phyloP scores from a whole-genome alignment of 495 filamentous ascomycete genomes.

The Aspergillus ostianus region DNA sequence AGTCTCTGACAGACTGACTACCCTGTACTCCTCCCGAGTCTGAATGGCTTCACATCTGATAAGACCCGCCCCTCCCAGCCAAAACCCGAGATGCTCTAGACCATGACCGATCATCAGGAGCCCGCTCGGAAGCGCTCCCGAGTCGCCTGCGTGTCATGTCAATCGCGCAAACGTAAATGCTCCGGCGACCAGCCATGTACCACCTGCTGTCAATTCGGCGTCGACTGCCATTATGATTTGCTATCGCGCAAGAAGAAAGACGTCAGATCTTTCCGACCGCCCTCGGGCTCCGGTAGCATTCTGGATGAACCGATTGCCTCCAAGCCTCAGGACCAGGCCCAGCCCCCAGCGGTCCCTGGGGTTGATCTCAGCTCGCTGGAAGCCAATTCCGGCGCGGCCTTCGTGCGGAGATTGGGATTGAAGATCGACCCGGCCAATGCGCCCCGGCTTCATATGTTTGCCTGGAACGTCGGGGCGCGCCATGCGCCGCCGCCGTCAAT shows the following conservation, averaged over 20 bases:
- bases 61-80: neutral
- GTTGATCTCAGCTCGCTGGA: slow-evolving; percentile 40
- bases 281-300: slow-evolving; percentile 7
- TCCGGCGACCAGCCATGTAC: slow-evolving; percentile 49
- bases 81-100: slow-evolving; percentile 12
- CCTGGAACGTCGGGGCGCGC: slow-evolving; percentile 53
- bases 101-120: slow-evolving; percentile 27
- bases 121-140: slow-evolving; percentile 43
- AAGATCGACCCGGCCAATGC: slow-evolving; percentile 49
- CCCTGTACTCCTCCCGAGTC: neutral
- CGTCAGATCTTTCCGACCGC: slow-evolving; percentile 16
- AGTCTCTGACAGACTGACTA: too few species aligned
- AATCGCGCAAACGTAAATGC: slow-evolving; percentile 55
- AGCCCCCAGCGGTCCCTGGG: slow-evolving; percentile 1
- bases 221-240: slow-evolving; percentile 45
- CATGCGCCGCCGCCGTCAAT: slow-evolving; percentile 23
- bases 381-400: slow-evolving; percentile 56
- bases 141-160: slow-evolving; percentile 50
- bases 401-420: slow-evolving; percentile 52
- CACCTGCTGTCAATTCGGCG: slow-evolving; percentile 49
- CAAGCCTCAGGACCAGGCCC: neutral
- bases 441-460: slow-evolving; percentile 54
- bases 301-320: neutral
- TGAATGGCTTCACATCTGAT: neutral
- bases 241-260: slow-evolving; percentile 36